Base-by-base conservation (phyloP, 1,284 basidiomycete species). In the Pseudozyma thailandica region DNA sequence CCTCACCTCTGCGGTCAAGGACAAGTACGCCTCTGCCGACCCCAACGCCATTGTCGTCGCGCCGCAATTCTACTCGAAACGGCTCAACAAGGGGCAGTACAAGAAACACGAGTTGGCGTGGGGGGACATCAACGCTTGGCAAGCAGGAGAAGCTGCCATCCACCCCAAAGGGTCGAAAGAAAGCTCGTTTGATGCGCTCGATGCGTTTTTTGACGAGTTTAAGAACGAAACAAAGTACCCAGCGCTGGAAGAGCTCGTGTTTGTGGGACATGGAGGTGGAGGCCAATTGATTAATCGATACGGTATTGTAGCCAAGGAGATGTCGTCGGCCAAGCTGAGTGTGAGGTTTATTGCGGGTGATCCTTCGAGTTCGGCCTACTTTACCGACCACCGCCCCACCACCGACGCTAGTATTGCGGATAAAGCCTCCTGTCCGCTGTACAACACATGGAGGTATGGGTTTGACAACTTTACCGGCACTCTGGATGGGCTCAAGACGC, bases 191-290 rank as follows among this genome's bases (percentile, higher is more conserved):
- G 80, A 81, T 28, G 80, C 79, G 0, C 49, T 82, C 30, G 77
- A 80, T 50, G 68, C 72, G 4, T 46, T 82, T 10, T 53, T 77
- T 28, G 78, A 76, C 38, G 39, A 71, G 13, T 80, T 82, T 31
- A 33, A 55, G 33, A 61, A 81, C 49, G 20, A 33, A 6, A 49
- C 58, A 15, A 55, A 60, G 20, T 82, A 75, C 46, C 79, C 80
- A 0, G 37, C 21, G 13, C 35, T 82, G 43, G 55, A 71, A 27
- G 74, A 76, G n/a, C 48, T 82, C n/a, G 78, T 77, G 9, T 60
- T 80, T 37, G 76, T 81, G 12, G 81, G 81, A 10, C 81, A 82
- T 41, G 81, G 81, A 10, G 81, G 81, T n/a, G 81, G 81, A 27
- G 81, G 69, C 6, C 81, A 82, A 31, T 51, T 82, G 12, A 75